Conservation (phyloP, 345 rosid genomes). For the Lumnitzera racemosa region DNA sequence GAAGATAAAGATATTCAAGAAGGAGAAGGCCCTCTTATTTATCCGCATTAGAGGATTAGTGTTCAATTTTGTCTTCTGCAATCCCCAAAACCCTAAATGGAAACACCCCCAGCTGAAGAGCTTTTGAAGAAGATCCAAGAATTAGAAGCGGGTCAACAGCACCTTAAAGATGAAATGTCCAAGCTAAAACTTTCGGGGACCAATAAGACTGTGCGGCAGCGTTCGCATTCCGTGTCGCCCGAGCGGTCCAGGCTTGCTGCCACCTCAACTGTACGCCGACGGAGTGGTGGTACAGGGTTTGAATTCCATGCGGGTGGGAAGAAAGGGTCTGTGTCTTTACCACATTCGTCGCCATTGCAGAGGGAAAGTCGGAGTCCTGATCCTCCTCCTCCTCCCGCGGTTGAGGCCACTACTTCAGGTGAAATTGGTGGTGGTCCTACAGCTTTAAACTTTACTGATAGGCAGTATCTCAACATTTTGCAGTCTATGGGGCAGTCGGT, state of each 20-base stretch:
- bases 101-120: slow-evolving; percentile 65
- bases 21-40: too few species aligned
- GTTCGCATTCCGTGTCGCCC: slow-evolving; percentile 81
- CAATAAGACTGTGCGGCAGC: slow-evolving; percentile 15
- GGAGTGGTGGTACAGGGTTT: slow-evolving; percentile 14
- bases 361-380: slow-evolving; percentile 49
- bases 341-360: slow-evolving; percentile 85
- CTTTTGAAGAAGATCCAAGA: slow-evolving; percentile 78
- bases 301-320: slow-evolving; percentile 33
- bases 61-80: too few species aligned
- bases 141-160: slow-evolving; percentile 79
- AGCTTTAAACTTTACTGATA: slow-evolving; percentile 50
- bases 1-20: too few species aligned
- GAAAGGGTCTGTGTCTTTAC: slow-evolving; percentile 52
- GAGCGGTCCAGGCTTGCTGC: slow-evolving; percentile 32
- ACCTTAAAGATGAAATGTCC: slow-evolving; percentile 76
- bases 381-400: slow-evolving; percentile 14
- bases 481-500: slow-evolving; percentile 94
- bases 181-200: slow-evolving; percentile 47
- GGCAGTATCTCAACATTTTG: slow-evolving; percentile 75
- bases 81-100: slow-evolving; percentile 25
- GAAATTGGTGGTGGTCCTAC: slow-evolving; percentile 36
- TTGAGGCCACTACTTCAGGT: slow-evolving; percentile 8
- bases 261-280: slow-evolving; percentile 25
- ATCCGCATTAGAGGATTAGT: too few species aligned